These are phyloP conservation scores for Fagus sylvatica DNA, from an alignment of 306 rosid genomes.

Conservation along the genomic window DNA sequence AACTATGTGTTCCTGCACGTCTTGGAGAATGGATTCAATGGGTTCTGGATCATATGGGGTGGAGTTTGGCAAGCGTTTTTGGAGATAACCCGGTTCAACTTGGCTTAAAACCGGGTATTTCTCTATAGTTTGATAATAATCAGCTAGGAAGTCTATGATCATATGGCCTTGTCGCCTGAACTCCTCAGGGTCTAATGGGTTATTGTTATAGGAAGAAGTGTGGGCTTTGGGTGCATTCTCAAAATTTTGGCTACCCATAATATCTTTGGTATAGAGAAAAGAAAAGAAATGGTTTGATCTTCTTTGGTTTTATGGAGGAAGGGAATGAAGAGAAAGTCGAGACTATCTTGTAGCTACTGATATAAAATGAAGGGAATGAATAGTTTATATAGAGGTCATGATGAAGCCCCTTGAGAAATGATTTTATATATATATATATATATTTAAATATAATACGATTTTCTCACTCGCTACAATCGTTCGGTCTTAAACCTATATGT, in stretches of 20 bases:
- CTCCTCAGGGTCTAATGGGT: constrained; percentile 31
- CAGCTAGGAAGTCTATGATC: constrained; percentile 36
- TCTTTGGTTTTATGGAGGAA: too few relatives aligned
- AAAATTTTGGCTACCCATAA: constrained; percentile 21
- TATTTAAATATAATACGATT: too few relatives aligned
- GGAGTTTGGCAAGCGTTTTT: constrained; percentile 14
- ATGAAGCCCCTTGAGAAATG: too few relatives aligned
- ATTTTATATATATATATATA: too few relatives aligned
- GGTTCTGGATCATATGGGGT: constrained; percentile 32
- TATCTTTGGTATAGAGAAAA: not conserved
- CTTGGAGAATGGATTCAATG: constrained; percentile 35
- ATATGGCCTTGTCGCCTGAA: constrained; percentile 39
- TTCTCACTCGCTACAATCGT: too few relatives aligned
- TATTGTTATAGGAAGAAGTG: not conserved
- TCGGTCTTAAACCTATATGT: too few relatives aligned
- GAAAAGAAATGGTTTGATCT: too few relatives aligned
- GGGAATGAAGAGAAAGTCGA: too few relatives aligned
- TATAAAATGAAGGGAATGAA: too few relatives aligned
- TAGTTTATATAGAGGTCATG: too few relatives aligned
- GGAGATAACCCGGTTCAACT: constrained; percentile 34
- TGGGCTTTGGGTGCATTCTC: too few relatives aligned
- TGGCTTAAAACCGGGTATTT: constrained; percentile 38
- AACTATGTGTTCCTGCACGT: constrained; percentile 26
- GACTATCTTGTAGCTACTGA: too few relatives aligned
- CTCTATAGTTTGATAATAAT: constrained; percentile 36